Evolutionary conservation across 768 basidiomycete genomes (phyloP), one percentile per base, ranked within the genome.

Genomic region (Trametopsis cervina): DNA sequence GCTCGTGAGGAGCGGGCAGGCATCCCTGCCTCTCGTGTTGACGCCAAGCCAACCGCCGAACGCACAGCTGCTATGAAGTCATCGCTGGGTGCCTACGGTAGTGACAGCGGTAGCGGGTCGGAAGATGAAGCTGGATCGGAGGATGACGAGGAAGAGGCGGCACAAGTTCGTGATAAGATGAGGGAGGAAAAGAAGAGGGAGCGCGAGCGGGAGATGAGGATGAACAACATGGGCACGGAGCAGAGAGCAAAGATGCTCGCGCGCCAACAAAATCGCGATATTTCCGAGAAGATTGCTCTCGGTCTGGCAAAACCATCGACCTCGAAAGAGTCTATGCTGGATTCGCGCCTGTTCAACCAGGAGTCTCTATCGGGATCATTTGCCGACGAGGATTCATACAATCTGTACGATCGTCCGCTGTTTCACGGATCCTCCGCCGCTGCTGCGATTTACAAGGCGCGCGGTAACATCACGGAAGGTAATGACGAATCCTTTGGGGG

Each of bases 381-480:
- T 66, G 96, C 80, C 25, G 88, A 90, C 55, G 91, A 95, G 26
- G 96, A 98, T 44, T 75, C 80, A n/a, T 98, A 98, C 69, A 89
- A 83, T 57, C 68, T 99, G 22, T 98, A 97, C 68, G 96, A 99
- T 64, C 80, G 81, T 42, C 93, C 95, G 2, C 72, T 99, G 42
- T 99, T 99, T 79, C 87, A 92, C 58, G 95, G 96, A 1, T 95
- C 94, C 2, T 83, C 86, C 3, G 95, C 95, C 15, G 93, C 90
- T 0, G 92, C 95, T n/a, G 96, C 96, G n/a, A 99, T 99, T 57
- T 99, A 99, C 76, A 95, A 94, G 66, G 90, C 95, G 4, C 77
- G 85, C 22, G 93, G 94, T 0, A 87, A 90, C 56, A 88, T 91
- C 50, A 62, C 74, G 4, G 83, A 88, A 54, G 89, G 83, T 24